phyloP scores from a whole-genome alignment of 2,329 filamentous ascomycete species.

The Sporothrix protearum region DNA sequence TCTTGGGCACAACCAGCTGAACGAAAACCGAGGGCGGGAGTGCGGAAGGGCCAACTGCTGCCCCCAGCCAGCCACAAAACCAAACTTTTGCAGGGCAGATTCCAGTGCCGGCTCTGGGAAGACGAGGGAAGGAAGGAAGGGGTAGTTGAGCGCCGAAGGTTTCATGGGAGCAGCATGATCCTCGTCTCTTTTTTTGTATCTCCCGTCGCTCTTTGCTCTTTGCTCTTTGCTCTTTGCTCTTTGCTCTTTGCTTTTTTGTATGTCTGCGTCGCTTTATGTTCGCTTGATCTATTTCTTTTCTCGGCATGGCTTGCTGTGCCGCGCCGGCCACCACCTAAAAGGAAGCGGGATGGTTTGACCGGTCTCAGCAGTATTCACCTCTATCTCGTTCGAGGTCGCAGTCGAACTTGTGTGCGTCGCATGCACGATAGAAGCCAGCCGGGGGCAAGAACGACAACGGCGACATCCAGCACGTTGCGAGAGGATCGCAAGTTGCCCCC shows the following conservation, averaged over 20 bases:
- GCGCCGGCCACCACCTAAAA: constrained; percentile 7
- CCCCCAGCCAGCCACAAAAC: constrained; percentile 16
- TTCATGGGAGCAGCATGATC: neutral
- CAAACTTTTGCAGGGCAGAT: neutral
- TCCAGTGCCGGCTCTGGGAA: neutral
- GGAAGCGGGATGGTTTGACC: constrained; percentile 3
- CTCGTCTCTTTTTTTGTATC: neutral
- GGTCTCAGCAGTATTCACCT: neutral
- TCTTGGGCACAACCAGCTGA: constrained; percentile 3
- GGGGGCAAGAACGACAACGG: constrained; percentile 13
- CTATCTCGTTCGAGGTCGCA: neutral
- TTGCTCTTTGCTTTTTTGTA: neutral
- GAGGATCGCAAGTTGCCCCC: neutral
- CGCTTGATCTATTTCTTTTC: constrained; percentile 14
- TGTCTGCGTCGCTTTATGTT: constrained; percentile 12
- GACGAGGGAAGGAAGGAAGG: neutral
- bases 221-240: neutral
- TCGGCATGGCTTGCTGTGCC: constrained; percentile 11
- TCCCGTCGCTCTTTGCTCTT: neutral
- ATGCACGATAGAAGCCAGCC: neutral
- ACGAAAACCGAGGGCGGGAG: neutral
- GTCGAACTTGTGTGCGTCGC: neutral
- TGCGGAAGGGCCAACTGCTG: constrained; percentile 18
- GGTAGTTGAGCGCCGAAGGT: neutral
- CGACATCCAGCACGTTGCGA: neutral